A percentile compares a stretch with the other conserved stretches of the same genome.
Conservation (phyloP, 2,329 filamentous ascomycete genomes). For the Botrytis galanthina region DNA sequence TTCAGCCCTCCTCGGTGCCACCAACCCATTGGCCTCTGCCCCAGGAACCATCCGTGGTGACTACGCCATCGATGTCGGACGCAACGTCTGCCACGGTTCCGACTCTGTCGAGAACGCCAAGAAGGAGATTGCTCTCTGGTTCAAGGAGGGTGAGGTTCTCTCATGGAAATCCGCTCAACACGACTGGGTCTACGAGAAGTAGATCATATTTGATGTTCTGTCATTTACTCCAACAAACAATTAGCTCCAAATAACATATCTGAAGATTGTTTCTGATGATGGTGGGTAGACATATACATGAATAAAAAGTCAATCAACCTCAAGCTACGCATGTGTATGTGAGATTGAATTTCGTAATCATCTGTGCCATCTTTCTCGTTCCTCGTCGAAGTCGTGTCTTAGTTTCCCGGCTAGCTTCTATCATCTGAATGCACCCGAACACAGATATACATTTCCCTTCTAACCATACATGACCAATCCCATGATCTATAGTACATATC, state of each 20-base stretch:
- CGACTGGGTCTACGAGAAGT: constrained; percentile 98
- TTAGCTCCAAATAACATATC: not conserved
- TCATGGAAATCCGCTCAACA: constrained; percentile 80
- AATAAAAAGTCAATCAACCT: constrained; percentile 5
- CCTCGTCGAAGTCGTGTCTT: not conserved
- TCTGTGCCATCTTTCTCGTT: not conserved
- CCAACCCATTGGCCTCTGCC: constrained; percentile 92
- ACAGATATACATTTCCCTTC: not conserved
- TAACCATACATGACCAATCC: not conserved
- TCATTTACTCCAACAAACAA: not conserved
- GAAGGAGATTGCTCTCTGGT: constrained; percentile 99
- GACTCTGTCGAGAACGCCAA: constrained; percentile 98
- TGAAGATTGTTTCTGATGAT: not conserved
- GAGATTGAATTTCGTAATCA: not conserved
- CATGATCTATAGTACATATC: not conserved
- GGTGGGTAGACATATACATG: not conserved
- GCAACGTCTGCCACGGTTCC: constrained; percentile 99
- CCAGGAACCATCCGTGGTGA: constrained; percentile 97
- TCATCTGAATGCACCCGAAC: not conserved
- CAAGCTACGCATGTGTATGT: not conserved
- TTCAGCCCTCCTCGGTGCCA: constrained; percentile 88
- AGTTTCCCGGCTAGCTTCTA: not conserved
- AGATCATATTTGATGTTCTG: constrained; percentile 27
- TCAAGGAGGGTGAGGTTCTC: constrained; percentile 83
- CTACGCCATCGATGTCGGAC: constrained; percentile 82